These are phyloP conservation scores for Silybum marianum DNA, from an alignment of 129 eudicot species.

Conservation along the genomic window DNA sequence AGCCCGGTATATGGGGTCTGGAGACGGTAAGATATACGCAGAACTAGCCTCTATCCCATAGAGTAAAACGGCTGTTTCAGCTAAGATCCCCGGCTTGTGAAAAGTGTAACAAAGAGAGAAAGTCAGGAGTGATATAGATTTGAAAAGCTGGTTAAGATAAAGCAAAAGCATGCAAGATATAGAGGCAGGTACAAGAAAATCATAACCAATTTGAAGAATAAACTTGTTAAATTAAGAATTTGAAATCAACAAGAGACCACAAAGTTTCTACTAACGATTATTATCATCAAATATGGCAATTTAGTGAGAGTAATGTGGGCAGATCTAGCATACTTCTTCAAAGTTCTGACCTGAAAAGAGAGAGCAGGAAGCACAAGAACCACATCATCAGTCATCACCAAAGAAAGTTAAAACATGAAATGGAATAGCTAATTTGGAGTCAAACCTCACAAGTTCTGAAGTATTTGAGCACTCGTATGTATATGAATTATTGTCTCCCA, in stretches of 20 bases:
- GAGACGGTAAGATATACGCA: neutral
- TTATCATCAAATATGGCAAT: neutral
- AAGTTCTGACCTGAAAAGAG: slow-evolving; percentile 19
- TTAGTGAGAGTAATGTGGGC: neutral
- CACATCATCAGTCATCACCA: neutral
- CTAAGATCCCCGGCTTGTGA: neutral
- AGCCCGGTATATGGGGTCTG: neutral
- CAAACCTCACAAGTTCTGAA: neutral
- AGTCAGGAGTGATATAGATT: neutral
- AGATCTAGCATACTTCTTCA: slow-evolving; percentile 16
- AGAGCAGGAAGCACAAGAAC: neutral
- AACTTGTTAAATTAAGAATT: neutral
- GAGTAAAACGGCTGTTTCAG: neutral
- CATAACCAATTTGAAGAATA: neutral
- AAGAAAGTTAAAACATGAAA: neutral
- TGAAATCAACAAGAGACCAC: neutral
- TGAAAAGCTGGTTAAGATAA: neutral
- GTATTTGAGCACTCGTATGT: neutral
- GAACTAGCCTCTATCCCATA: neutral
- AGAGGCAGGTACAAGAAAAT: neutral
- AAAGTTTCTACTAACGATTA: neutral
- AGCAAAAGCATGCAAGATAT: neutral
- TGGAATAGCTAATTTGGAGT: neutral
- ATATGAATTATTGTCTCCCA: neutral
- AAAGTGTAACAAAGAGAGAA: neutral